These are phyloP conservation scores for Phytophthora pisi DNA, from an alignment of 352 stramenopile genomes.

Conservation along the genomic window DNA sequence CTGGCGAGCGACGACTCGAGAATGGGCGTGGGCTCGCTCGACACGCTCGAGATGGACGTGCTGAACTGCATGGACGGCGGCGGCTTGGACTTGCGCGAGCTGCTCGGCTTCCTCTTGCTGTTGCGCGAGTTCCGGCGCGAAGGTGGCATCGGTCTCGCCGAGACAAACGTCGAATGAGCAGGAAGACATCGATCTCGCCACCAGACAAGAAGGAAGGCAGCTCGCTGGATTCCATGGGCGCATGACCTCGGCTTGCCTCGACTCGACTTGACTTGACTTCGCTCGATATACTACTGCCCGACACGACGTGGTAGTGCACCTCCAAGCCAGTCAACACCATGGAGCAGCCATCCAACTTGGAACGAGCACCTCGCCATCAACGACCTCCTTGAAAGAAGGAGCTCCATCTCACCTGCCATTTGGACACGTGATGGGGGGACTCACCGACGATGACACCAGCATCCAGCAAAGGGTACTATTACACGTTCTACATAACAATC, in stretches of 20 bases:
- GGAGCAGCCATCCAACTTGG: conserved; percentile 6
- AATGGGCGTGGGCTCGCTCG: conserved; percentile 36
- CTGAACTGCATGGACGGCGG: conserved; percentile 19
- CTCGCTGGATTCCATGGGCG: conserved; percentile 13
- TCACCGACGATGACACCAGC: conserved; percentile 31
- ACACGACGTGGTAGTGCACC: neutral
- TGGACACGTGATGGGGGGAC: neutral
- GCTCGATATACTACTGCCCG: neutral
- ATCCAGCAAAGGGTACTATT: conserved; percentile 27
- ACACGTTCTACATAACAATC: conserved; percentile 2
- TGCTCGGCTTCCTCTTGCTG: conserved; percentile 23
- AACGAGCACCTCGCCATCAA: neutral
- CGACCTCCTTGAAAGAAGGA: conserved; percentile 1
- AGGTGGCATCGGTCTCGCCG: neutral
- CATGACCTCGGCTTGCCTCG: conserved; percentile 28
- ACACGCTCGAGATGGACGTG: conserved; percentile 36
- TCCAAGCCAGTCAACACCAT: neutral
- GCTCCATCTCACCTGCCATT: neutral
- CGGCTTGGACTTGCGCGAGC: conserved; percentile 14
- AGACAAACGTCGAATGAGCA: conserved; percentile 33
- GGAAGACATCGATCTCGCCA: neutral
- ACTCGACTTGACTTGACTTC: too few relatives aligned
- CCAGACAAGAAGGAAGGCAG: neutral
- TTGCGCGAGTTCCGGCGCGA: conserved; percentile 20
- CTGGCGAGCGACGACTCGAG: conserved; percentile 35